Evolutionary conservation across 495 filamentous ascomycete species (phyloP), one percentile per base, ranked within the genome.

Genomic region (Rhypophila decipiens): DNA sequence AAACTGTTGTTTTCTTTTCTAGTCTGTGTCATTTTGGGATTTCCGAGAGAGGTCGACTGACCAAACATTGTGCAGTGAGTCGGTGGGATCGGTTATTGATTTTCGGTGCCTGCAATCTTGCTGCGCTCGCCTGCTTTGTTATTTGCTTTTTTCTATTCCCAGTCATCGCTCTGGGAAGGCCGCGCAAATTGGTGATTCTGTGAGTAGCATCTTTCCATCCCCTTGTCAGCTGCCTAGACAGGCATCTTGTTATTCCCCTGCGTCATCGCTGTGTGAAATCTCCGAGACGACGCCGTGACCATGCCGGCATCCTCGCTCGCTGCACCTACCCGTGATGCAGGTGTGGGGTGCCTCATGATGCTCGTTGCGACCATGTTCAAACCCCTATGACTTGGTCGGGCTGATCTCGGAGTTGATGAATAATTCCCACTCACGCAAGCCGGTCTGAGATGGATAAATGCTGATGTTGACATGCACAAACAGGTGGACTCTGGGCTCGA

Each of bases 11-110:
- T n/a, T n/a, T n/a, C n/a, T n/a, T n/a, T n/a, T n/a, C n/a, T n/a
- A n/a, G n/a, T n/a, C n/a, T n/a, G n/a, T n/a, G n/a, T n/a, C n/a
- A n/a, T n/a, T n/a, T n/a, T n/a, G n/a, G n/a, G n/a, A n/a, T n/a
- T n/a, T n/a, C n/a, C n/a, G n/a, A n/a, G n/a, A n/a, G n/a, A 51
- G 54, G n/a, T 48, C 49, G 46, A 55, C 70, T 72, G 51, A 72
- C 56, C 45, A 40, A 27, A 39, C 42, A 51, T 51, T 21, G 45
- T 52, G 67, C 66, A 98, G 93, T 98, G 73, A 95, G 88, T 66
- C 81, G 93, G 64, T 97, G 93, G 93, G 93, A 98, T 68, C 87
- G 93, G 41, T 67, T 97, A 61, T 74, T 98, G 57, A 79, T 96
- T 46, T 98, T 97, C 63, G 84, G 77, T 45, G 90, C 82, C 56